Conservation (phyloP, 441 rosid species). For the Manihot esculenta region DNA sequence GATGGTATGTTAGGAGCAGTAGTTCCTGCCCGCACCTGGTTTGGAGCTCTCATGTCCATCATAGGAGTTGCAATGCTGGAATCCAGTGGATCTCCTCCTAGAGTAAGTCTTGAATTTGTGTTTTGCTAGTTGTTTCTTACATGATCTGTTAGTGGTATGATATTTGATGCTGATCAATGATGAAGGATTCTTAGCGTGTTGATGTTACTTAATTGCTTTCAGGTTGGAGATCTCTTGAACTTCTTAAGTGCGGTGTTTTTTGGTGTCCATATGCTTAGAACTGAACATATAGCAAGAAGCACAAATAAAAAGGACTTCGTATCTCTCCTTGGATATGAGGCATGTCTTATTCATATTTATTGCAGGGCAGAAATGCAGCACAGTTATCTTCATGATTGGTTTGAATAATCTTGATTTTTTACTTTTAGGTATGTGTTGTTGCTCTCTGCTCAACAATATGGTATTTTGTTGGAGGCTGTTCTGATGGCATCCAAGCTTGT, state of each 20-base stretch:
- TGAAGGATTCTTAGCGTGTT: not conserved
- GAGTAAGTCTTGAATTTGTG: conserved; percentile 33
- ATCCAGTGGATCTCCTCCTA: conserved; percentile 61
- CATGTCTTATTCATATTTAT: conserved; percentile 17
- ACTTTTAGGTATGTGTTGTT: conserved; percentile 46
- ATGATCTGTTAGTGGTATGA: not conserved
- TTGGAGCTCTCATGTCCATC: conserved; percentile 57
- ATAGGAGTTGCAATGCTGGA: conserved; percentile 61
- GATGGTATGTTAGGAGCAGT: conserved; percentile 68
- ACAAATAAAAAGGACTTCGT: conserved; percentile 46
- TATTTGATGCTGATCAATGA: conserved; percentile 1
- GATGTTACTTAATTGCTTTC: conserved; percentile 9
- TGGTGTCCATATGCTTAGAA: conserved; percentile 65
- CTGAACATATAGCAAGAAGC: conserved; percentile 57
- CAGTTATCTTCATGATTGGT: conserved; percentile 7
- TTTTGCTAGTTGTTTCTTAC: conserved; percentile 11
- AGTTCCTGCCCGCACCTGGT: conserved; percentile 59
- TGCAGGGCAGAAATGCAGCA: not conserved
- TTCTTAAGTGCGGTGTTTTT: conserved; percentile 62
- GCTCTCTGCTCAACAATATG: conserved; percentile 50
- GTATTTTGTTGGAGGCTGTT: conserved; percentile 45
- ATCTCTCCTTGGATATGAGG: conserved; percentile 62
- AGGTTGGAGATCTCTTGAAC: conserved; percentile 69
- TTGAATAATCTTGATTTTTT: conserved; percentile 10
- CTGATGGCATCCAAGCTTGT: conserved; percentile 27